Percentiles rank a stretch among this genome's conserved stretches.
phyloP scores from a whole-genome alignment of 768 basidiomycete species.

The Pleurotus giganteus region DNA sequence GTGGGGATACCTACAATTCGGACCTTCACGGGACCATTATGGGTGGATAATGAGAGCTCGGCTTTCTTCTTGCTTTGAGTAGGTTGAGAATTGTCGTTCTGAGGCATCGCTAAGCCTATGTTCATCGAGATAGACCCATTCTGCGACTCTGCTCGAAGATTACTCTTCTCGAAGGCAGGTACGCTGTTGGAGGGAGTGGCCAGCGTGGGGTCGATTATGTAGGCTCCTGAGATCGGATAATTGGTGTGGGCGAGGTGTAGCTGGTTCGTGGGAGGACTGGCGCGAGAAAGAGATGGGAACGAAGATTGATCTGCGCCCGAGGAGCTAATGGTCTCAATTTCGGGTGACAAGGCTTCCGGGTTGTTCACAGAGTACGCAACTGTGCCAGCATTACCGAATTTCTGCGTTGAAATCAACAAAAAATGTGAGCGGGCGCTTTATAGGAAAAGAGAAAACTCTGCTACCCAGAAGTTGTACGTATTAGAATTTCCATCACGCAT shows the following conservation, averaged over 20 bases:
- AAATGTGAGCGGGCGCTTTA: too few relatives aligned
- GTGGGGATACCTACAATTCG: conserved; percentile 18
- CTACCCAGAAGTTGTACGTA: too few relatives aligned
- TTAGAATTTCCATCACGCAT: too few relatives aligned
- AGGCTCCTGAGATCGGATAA: conserved; percentile 29
- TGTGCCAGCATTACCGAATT: too few relatives aligned
- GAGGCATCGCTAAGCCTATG: conserved; percentile 24
- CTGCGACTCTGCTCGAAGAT: conserved; percentile 31
- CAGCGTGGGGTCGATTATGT: conserved; percentile 42
- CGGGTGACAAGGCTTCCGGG: too few relatives aligned
- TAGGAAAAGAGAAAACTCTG: too few relatives aligned
- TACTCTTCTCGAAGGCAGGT: conserved; percentile 36
- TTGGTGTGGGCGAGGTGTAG: conserved; percentile 29
- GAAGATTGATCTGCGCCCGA: not conserved
- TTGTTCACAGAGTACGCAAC: too few relatives aligned
- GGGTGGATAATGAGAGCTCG: conserved; percentile 17
- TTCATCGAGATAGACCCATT: conserved; percentile 36
- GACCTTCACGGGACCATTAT: conserved; percentile 25
- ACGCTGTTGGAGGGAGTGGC: conserved; percentile 32
- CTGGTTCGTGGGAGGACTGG: conserved; percentile 30
- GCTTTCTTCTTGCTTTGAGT: conserved; percentile 12
- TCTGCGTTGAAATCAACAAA: too few relatives aligned
- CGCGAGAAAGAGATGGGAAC: not conserved
- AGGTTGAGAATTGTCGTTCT: conserved; percentile 2
- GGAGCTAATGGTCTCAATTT: not conserved